phyloP scores from a whole-genome alignment of 352 stramenopile species.

The Vaucheria bursata region DNA sequence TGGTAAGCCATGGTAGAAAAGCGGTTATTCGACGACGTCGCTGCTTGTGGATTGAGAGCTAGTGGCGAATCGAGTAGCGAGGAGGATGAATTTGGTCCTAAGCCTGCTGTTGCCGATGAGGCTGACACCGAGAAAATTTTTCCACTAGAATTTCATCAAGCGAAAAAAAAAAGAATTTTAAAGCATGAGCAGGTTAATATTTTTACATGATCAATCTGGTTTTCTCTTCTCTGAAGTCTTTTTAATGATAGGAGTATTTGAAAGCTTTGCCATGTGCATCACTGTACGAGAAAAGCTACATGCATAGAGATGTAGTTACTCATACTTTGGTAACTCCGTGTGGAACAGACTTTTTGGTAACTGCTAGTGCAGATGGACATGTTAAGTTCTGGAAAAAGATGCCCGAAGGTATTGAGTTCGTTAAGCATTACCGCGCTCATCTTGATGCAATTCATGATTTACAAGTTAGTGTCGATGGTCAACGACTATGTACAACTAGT shows the following conservation, averaged over 20 bases:
- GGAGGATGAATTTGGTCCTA: conserved; percentile 10
- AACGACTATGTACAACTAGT: conserved; percentile 69
- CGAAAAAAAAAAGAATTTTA: conserved; percentile 4
- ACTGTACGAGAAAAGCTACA: conserved; percentile 91
- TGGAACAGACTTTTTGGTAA: conserved; percentile 91
- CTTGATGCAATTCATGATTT: conserved; percentile 71
- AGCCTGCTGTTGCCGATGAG: background rate
- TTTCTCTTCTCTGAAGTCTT: background rate
- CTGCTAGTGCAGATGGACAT: conserved; percentile 84
- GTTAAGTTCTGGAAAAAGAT: conserved; percentile 99
- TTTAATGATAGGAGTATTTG: conserved; percentile 54
- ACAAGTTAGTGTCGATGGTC: conserved; percentile 59
- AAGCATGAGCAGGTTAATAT: conserved; percentile 1
- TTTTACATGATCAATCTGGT: background rate
- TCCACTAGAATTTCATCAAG: background rate
- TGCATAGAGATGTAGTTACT: conserved; percentile 89
- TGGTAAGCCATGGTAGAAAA: too few relatives aligned
- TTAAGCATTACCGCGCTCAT: conserved; percentile 98
- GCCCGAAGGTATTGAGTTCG: conserved; percentile 86
- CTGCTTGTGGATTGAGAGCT: too few relatives aligned
- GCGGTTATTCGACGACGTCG: too few relatives aligned
- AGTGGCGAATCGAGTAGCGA: too few relatives aligned
- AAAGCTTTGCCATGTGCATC: conserved; percentile 68
- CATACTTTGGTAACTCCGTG: conserved; percentile 66
- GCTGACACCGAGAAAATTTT: background rate